Percentiles rank a stretch among this genome's conserved stretches.
phyloP scores from a whole-genome alignment of 148 eudicot species.

The Linanthus parryae region DNA sequence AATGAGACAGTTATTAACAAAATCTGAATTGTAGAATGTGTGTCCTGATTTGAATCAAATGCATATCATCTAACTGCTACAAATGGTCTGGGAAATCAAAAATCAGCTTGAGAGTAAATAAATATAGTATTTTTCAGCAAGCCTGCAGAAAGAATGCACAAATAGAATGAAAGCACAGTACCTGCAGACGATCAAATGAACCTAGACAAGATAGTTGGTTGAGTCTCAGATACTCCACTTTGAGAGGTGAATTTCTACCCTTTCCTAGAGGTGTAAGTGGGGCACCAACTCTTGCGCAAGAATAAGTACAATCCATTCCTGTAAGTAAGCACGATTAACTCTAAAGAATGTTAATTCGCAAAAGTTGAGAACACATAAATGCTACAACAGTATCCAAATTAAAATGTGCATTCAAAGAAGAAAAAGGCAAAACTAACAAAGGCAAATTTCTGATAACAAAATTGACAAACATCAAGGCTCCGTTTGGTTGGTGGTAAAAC shows the following conservation, averaged over 20 bases:
- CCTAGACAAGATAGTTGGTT: conserved; percentile 19
- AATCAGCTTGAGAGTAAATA: background rate
- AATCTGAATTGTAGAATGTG: background rate
- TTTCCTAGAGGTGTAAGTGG: conserved; percentile 15
- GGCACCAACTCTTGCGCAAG: conserved; percentile 14
- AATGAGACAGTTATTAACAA: background rate
- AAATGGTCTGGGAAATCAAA: background rate
- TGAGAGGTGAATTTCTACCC: conserved; percentile 17
- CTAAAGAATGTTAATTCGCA: no score
- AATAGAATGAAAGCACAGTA: conserved; percentile 8
- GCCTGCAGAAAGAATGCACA: background rate
- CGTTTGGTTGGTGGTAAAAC: no score
- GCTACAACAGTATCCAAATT: no score
- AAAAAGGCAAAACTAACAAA: no score
- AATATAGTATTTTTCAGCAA: background rate
- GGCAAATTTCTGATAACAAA: no score
- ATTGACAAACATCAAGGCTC: no score
- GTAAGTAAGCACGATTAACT: no score
- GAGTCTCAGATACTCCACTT: conserved; percentile 29
- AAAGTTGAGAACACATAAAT: no score
- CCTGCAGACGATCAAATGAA: conserved; percentile 50
- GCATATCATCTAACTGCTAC: background rate
- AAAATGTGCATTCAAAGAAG: no score
- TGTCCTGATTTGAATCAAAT: background rate
- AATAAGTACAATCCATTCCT: conserved; percentile 28